Evolutionary conservation across 2,329 filamentous ascomycete species (phyloP).

Genomic region (Penicillium sp.): DNA sequence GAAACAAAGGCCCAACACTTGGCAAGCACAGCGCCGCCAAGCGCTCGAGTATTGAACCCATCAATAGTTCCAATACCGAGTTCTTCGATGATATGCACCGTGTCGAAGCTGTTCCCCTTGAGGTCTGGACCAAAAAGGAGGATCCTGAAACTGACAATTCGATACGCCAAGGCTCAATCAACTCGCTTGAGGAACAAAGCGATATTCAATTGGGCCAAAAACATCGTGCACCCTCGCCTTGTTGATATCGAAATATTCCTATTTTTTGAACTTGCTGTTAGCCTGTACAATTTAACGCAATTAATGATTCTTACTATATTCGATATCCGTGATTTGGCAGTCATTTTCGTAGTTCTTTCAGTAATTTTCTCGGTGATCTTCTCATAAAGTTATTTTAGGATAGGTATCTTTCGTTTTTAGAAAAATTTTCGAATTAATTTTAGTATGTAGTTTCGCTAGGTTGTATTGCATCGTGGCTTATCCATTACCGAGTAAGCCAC

Average conservation of each 20-base stretch:
- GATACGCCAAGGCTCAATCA: conserved; percentile 2
- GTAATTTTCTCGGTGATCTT: too few species aligned
- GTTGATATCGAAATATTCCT: neutral
- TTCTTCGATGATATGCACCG: conserved; percentile 9
- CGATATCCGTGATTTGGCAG: too few species aligned
- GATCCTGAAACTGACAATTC: neutral
- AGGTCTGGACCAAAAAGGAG: conserved; percentile 10
- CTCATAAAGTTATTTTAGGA: too few species aligned
- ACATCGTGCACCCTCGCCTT: neutral
- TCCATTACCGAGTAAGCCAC: too few species aligned
- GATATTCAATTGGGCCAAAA: neutral
- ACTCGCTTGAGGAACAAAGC: neutral
- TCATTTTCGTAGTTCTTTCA: too few species aligned
- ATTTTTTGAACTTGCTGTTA: neutral
- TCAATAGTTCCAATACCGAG: conserved; percentile 10
- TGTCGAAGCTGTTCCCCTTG: conserved; percentile 12
- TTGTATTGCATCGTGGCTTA: too few species aligned
- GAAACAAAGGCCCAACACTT: neutral
- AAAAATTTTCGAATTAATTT: too few species aligned
- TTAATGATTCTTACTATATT: neutral
- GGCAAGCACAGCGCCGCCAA: neutral
- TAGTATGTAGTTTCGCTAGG: too few species aligned
- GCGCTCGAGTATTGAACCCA: conserved; percentile 21
- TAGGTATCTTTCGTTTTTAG: too few species aligned
- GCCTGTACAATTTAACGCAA: neutral